A percentile compares a stretch with the other conserved stretches of the same genome.
These are phyloP conservation scores for Botrytis fragariae DNA, from an alignment of 2,329 filamentous ascomycete species.

Conservation along the genomic window DNA sequence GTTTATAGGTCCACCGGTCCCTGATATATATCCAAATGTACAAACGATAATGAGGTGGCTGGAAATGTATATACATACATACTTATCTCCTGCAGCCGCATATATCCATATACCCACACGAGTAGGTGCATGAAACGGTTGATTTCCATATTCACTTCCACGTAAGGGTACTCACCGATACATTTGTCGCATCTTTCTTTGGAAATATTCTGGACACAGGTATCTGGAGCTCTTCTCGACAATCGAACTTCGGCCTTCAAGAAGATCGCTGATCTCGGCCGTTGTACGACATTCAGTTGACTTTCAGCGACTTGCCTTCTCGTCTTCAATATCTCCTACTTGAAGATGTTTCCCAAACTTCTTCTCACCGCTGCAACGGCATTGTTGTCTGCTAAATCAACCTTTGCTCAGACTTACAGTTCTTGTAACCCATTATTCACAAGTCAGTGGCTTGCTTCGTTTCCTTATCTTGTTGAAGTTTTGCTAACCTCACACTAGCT, in stretches of 20 bases:
- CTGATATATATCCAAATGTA: neutral
- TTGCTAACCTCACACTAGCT: slow-evolving; percentile 40
- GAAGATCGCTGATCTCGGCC: slow-evolving; percentile 2
- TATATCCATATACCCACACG: slow-evolving; percentile 12
- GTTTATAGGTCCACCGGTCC: neutral
- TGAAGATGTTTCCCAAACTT: slow-evolving; percentile 32
- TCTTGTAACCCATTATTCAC: slow-evolving; percentile 52
- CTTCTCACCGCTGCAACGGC: slow-evolving; percentile 27
- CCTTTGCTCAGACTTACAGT: slow-evolving; percentile 51
- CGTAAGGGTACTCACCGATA: slow-evolving; percentile 1
- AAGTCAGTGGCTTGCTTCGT: slow-evolving; percentile 34
- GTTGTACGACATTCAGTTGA: slow-evolving; percentile 15
- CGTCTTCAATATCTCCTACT: neutral
- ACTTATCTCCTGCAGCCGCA: slow-evolving; percentile 5
- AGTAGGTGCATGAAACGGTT: slow-evolving; percentile 18
- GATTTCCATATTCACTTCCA: slow-evolving; percentile 3
- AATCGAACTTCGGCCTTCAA: neutral
- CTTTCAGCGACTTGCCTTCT: slow-evolving; percentile 13
- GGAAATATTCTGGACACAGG: slow-evolving; percentile 1
- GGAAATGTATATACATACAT: slow-evolving; percentile 4
- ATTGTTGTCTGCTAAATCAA: slow-evolving; percentile 26
- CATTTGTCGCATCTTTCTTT: neutral
- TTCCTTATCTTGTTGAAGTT: neutral
- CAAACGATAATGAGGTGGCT: slow-evolving; percentile 17
- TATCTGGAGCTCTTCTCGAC: neutral